Base-by-base conservation (phyloP, 129 eudicot genomes). In the Pulicaria dysenterica region DNA sequence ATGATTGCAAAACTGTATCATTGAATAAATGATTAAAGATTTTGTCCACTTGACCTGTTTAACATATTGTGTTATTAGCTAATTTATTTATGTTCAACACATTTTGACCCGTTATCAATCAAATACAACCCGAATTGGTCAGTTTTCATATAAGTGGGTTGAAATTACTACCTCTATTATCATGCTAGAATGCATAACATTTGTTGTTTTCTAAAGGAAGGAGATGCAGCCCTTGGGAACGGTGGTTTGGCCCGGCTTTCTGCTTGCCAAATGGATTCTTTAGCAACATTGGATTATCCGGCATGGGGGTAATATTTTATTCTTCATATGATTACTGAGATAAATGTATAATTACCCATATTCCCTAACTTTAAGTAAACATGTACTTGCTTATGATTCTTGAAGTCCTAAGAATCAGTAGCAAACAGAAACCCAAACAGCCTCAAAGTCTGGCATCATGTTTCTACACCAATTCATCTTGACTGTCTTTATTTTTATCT, bases 211-310 rank as follows among this genome's bases (percentile, higher is more conserved):
- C 37, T 83, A 8, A 62, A 86, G 91, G 91, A 86, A 77, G 87
- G 87, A 69, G 87, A 86, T 61, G 85, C 91, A 15, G 87, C 91
- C 63, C 81, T 86, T 4, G 87, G 91, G 57, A 86, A 86, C 66
- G 91, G 91, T 61, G 91, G 91, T 71, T 72, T 86, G 75, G 87
- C 87, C 8, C 91, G 91, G 37, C 83, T 86, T 51, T 80, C 91
- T 57, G 85, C 91, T 72, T 86, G 87, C 74, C 87, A 75, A 69
- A 83, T 86, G 91, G 91, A 86, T 65, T 86, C 91, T 54, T 69
- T 86, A 70, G 91, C 87, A 39, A 86, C 91, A 64, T 53, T 80
- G 67, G 83, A 86, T 77, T 86, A 79, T 79, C 91, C 91, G 2
- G 91, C 91, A 69, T 79, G 84, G 91, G 91, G 91, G 85, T 85